phyloP scores from a whole-genome alignment of 805 yeast genomes.

The Blastobotrys muscicola region DNA sequence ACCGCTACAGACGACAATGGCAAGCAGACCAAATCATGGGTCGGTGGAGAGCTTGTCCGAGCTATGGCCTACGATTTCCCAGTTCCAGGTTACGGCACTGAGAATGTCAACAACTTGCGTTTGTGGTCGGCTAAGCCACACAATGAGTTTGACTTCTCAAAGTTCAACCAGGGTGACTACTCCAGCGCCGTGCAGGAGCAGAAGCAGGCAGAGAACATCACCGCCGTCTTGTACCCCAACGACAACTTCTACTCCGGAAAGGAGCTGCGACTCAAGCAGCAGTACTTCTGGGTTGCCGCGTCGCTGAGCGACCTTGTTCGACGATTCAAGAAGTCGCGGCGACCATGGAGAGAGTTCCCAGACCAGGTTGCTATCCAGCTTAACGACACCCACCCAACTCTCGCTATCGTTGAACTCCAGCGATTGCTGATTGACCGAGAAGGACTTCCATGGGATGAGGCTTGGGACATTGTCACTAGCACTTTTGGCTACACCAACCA shows the following conservation, averaged over 20 bases:
- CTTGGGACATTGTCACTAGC: slow-evolving; percentile 72
- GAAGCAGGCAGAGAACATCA: slow-evolving; percentile 84
- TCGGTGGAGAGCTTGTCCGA: slow-evolving; percentile 78
- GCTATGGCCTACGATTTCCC: slow-evolving; percentile 92
- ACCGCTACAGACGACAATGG: slow-evolving; percentile 45
- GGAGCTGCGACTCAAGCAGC: slow-evolving; percentile 87
- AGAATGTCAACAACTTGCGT: slow-evolving; percentile 79
- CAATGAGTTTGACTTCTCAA: slow-evolving; percentile 80
- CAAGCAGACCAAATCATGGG: slow-evolving; percentile 57
- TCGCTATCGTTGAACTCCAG: slow-evolving; percentile 83
- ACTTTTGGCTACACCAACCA: slow-evolving; percentile 92
- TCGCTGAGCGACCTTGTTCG: slow-evolving; percentile 85
- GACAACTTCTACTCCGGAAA: slow-evolving; percentile 89
- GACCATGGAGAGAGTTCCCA: slow-evolving; percentile 75
- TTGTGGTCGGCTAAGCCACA: slow-evolving; percentile 88
- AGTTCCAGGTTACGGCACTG: slow-evolving; percentile 73
- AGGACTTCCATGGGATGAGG: slow-evolving; percentile 68
- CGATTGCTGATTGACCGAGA: slow-evolving; percentile 80
- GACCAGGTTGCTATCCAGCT: slow-evolving; percentile 85
- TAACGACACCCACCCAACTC: slow-evolving; percentile 90
- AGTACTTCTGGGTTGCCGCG: slow-evolving; percentile 95
- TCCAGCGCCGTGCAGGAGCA: slow-evolving; percentile 73
- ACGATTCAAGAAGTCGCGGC: slow-evolving; percentile 69
- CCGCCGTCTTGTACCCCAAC: slow-evolving; percentile 88
- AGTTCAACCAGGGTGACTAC: slow-evolving; percentile 88